phyloP scores from a whole-genome alignment of 2,329 filamentous ascomycete genomes.

The Colletotrichum costaricense region DNA sequence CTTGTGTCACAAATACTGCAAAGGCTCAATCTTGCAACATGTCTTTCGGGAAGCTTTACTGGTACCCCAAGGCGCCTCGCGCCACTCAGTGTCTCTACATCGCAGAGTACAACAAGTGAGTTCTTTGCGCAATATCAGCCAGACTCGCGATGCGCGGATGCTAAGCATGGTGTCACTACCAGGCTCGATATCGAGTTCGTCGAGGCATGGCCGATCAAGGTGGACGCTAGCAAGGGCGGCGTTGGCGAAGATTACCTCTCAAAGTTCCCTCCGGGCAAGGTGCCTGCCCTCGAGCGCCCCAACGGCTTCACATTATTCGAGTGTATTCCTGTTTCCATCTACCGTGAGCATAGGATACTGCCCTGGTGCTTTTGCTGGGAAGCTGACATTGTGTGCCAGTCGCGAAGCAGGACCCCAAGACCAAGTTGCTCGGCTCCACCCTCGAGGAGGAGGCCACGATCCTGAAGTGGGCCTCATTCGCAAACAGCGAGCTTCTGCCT shows the following conservation, averaged over 20 bases:
- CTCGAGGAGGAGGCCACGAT: conserved; percentile 24
- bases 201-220: conserved; percentile 30
- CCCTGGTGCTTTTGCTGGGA: background rate
- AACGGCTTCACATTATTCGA: conserved; percentile 18
- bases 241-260: conserved; percentile 19
- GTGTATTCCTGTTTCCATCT: conserved; percentile 21
- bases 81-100: conserved; percentile 27
- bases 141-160: rapidly evolving
- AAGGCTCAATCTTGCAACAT: background rate
- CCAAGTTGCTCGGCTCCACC: conserved; percentile 23
- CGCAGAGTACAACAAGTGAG: conserved; percentile 26
- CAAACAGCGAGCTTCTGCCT: conserved; percentile 25
- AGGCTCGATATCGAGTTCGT: conserved; percentile 25
- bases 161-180: background rate
- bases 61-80: conserved; percentile 26
- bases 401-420: conserved; percentile 23
- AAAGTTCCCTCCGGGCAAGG: conserved; percentile 23
- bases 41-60: conserved; percentile 28
- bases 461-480: conserved; percentile 26
- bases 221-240: conserved; percentile 25
- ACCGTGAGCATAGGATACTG: background rate
- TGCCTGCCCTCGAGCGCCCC: conserved; percentile 17
- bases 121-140: too few relatives aligned
- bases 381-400: background rate
- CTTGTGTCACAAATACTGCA: background rate